A percentile compares a stretch with the other conserved stretches of the same genome.
phyloP scores from a whole-genome alignment of 345 rosid genomes.

The Salix suchowensis region DNA sequence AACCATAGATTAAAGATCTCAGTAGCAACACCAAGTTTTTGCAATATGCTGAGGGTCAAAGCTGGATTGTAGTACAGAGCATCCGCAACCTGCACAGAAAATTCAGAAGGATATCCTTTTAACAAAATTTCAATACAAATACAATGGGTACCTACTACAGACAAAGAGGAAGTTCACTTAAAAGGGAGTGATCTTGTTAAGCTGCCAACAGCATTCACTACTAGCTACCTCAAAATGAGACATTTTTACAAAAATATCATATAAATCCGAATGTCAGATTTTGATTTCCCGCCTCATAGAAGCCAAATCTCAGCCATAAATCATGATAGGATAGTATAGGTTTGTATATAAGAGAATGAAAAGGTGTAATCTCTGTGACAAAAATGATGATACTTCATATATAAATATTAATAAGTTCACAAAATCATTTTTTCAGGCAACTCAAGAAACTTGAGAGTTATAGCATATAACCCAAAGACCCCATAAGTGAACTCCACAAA shows the following conservation, averaged over 20 bases:
- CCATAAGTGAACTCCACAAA: background rate
- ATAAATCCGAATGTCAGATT: background rate
- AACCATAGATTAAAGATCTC: slow-evolving; percentile 89
- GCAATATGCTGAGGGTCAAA: slow-evolving; percentile 72
- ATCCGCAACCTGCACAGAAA: slow-evolving; percentile 74
- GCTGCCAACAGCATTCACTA: background rate
- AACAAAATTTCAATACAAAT: background rate
- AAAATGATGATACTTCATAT: background rate
- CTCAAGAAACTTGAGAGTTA: background rate
- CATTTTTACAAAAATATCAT: background rate
- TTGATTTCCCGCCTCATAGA: background rate
- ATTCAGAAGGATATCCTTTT: background rate
- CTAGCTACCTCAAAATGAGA: background rate
- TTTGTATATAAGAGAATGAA: too few relatives aligned
- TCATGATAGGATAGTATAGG: background rate
- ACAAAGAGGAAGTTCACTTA: background rate
- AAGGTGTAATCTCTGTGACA: background rate
- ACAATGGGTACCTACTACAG: background rate
- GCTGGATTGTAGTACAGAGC: slow-evolving; percentile 83
- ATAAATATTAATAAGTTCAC: background rate
- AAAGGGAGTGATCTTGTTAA: background rate
- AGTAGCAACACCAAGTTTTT: slow-evolving; percentile 69
- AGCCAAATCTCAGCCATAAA: background rate
- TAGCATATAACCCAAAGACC: background rate
- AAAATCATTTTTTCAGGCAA: background rate